These are phyloP conservation scores for Scutellaria galericulata DNA, from an alignment of 257 asterid species.

Conservation along the genomic window DNA sequence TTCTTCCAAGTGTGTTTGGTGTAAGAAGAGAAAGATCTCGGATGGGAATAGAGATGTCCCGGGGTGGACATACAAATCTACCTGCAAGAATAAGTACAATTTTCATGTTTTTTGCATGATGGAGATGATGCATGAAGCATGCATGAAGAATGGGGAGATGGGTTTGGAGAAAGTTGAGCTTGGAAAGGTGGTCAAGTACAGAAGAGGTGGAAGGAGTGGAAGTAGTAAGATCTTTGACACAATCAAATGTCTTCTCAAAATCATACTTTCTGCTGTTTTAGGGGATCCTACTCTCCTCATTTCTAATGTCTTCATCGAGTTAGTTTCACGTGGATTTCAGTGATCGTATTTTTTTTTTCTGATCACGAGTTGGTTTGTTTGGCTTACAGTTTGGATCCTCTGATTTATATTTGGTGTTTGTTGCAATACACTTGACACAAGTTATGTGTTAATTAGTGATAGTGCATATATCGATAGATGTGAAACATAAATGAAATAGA, in stretches of 20 bases:
- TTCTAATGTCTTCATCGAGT: constrained; percentile 32
- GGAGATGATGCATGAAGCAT: constrained; percentile 39
- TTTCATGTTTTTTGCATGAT: constrained; percentile 44
- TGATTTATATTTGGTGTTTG: too few relatives aligned
- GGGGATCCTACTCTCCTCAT: constrained; percentile 42
- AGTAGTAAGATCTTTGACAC: neutral
- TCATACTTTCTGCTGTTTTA: constrained; percentile 33
- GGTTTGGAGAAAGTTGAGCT: constrained; percentile 28
- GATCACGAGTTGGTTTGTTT: too few relatives aligned
- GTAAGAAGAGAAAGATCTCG: constrained; percentile 31
- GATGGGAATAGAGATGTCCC: constrained; percentile 25
- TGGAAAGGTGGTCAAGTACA: neutral
- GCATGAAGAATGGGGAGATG: constrained; percentile 27
- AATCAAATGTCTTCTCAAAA: constrained; percentile 33
- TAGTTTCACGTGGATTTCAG: constrained; percentile 12
- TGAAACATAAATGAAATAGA: too few relatives aligned
- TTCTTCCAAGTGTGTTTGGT: constrained; percentile 37
- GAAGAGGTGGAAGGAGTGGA: neutral
- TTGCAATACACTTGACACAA: too few relatives aligned
- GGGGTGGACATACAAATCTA: constrained; percentile 40
- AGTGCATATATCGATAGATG: too few relatives aligned
- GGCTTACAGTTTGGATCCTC: too few relatives aligned
- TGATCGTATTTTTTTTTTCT: neutral
- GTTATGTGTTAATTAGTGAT: too few relatives aligned
- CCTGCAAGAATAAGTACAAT: constrained; percentile 27